phyloP scores from a whole-genome alignment of 192 early-diverging fungal species.

The Endogone sp. region DNA sequence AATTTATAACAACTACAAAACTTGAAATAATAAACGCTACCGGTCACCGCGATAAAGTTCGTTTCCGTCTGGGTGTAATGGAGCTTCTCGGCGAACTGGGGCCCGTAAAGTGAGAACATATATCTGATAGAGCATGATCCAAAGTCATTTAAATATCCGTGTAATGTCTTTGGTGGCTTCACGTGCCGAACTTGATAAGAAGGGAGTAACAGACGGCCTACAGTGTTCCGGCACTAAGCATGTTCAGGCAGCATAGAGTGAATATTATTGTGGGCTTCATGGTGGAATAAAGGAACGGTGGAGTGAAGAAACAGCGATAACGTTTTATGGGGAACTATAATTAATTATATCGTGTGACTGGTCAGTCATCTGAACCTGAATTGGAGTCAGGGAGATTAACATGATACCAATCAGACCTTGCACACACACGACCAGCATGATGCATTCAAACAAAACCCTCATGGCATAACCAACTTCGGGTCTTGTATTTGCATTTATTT shows the following conservation, averaged over 20 bases:
- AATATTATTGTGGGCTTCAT: background rate
- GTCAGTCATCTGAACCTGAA: too few species aligned
- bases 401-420: too few species aligned
- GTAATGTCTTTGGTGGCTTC: too few species aligned
- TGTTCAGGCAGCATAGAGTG: background rate
- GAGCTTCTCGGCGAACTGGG: background rate
- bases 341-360: too few species aligned
- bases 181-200: background rate
- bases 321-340: too few species aligned
- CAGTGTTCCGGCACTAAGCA: constrained; percentile 1
- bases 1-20: background rate
- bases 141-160: background rate
- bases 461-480: too few species aligned
- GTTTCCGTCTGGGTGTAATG: background rate
- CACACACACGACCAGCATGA: too few species aligned
- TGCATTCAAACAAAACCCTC: too few species aligned
- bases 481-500: too few species aligned
- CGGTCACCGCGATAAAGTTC: background rate
- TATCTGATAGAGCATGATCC: background rate
- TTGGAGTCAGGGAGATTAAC: too few species aligned
- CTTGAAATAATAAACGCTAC: background rate
- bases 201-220: background rate
- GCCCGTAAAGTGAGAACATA: constrained; percentile 2
- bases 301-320: background rate
- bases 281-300: background rate